Percentiles rank a stretch among this genome's conserved stretches.
These are phyloP conservation scores for Mucor lusitanicus DNA, from an alignment of 371 early-diverging fungal genomes.

Conservation along the genomic window DNA sequence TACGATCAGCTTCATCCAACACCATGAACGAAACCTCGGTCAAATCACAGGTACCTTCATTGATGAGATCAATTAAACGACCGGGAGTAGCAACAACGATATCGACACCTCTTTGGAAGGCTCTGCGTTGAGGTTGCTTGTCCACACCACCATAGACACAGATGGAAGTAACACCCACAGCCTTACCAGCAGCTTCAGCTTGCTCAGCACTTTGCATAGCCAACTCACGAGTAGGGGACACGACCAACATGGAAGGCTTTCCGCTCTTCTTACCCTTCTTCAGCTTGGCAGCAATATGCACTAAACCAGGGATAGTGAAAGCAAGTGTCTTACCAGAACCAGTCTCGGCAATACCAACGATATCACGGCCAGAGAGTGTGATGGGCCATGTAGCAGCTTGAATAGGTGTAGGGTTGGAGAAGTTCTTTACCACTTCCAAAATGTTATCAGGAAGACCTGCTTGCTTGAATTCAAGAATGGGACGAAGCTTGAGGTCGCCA, in stretches of 20 bases:
- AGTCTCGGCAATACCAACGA: conserved; percentile 85
- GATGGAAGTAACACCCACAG: conserved; percentile 73
- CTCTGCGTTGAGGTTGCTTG: conserved; percentile 63
- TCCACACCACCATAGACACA: conserved; percentile 80
- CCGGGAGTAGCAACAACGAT: conserved; percentile 96
- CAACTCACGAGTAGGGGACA: conserved; percentile 96
- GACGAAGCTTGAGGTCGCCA: conserved; percentile 68
- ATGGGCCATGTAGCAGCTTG: conserved; percentile 94
- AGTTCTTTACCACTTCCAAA: conserved; percentile 81
- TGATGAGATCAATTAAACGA: conserved; percentile 89
- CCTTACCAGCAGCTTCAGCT: conserved; percentile 65
- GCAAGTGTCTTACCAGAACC: conserved; percentile 94
- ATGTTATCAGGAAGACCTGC: conserved; percentile 73
- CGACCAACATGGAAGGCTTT: conserved; percentile 73
- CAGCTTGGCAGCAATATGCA: conserved; percentile 59
- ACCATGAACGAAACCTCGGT: conserved; percentile 80
- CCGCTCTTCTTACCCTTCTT: conserved; percentile 41
- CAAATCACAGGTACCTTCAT: conserved; percentile 73
- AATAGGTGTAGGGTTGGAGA: conserved; percentile 92
- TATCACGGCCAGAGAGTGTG: conserved; percentile 69
- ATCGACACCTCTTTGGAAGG: conserved; percentile 69
- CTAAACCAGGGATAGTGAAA: conserved; percentile 93
- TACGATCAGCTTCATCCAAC: conserved; percentile 96
- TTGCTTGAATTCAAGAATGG: conserved; percentile 77
- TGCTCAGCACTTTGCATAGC: conserved; percentile 90